Evolutionary conservation across 768 basidiomycete species (phyloP), one percentile per base, ranked within the genome.

Genomic region (Boletus tylopilopsis): DNA sequence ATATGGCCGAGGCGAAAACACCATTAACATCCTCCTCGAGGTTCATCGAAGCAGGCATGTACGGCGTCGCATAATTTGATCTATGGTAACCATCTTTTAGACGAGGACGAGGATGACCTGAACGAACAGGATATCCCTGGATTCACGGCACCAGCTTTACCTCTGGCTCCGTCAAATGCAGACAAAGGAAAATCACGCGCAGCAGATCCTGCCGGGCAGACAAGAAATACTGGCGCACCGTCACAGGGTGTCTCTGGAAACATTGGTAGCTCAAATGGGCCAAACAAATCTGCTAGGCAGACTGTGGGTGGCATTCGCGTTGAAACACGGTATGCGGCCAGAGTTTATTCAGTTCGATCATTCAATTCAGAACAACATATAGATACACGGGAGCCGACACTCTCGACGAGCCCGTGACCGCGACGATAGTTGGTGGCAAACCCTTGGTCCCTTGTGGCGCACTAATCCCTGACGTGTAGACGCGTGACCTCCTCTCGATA

Each of bases 401-500:
- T 0, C 76, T 98, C 27, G 94, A 97, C 61, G 94, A 98, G 66
- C 93, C 94, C 4, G 78, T 98, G 16, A 80, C 84, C 5, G 77
- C 79, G 27, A 98, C 94, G 1, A 94, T 98, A 51, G 94, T 94
- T 57, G 48, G 88, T 69, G n/a, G 29, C 13, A n/a, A 18, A 24
- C 40, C 51, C 32, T 58, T 49, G n/a, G 5, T 32, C 38, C 44
- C 39, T 24, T 44, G 15, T 41, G 12, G 13, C n/a, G 2, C 39
- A 37, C 51, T 61, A 18, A 63, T 42, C 25, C 8, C 36, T 47
- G 46, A 49, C 45, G 30, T 30, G 37, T 57, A 97, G 94, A 82
- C 82, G 61, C 85, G 94, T 37, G 94, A 98, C 65, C 71, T 96
- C 21, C 61, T 85, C 15, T 96, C 94, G 1, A 94, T 98, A 54